Conservation (phyloP, 192 early-diverging fungal genomes). For the Backusella morwellensis region DNA sequence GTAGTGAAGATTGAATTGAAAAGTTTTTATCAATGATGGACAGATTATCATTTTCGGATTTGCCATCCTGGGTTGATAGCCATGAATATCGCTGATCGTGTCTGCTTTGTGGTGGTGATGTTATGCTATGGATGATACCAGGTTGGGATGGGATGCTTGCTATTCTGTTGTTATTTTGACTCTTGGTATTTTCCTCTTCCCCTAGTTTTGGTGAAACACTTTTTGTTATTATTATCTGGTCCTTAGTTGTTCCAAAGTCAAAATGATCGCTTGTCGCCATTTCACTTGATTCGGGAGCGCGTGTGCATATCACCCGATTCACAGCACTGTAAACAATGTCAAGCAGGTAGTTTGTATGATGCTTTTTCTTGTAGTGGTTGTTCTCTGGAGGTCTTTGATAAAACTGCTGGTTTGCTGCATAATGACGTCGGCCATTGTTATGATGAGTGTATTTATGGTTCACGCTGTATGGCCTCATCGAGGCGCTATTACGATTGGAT, state of each 20-base stretch:
- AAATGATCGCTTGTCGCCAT: not conserved
- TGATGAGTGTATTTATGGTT: constrained; percentile 7
- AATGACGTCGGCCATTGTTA: not conserved
- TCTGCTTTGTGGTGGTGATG: not conserved
- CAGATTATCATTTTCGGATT: not conserved
- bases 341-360: not conserved
- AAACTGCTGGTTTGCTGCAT: not conserved
- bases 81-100: not conserved
- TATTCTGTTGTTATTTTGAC: not conserved
- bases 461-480: constrained; percentile 8
- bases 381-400: not conserved
- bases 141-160: not conserved
- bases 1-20: not conserved
- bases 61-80: not conserved
- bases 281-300: constrained; percentile 18
- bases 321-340: constrained; percentile 16
- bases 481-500: constrained; percentile 15
- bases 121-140: not conserved
- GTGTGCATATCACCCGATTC: constrained; percentile 11
- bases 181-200: not conserved
- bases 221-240: not conserved
- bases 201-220: not conserved
- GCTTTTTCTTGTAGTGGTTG: not conserved
- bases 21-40: not conserved
- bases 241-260: constrained; percentile 10